Conservation (phyloP, 179 eudicot genomes). For the Pouteria campechiana region DNA sequence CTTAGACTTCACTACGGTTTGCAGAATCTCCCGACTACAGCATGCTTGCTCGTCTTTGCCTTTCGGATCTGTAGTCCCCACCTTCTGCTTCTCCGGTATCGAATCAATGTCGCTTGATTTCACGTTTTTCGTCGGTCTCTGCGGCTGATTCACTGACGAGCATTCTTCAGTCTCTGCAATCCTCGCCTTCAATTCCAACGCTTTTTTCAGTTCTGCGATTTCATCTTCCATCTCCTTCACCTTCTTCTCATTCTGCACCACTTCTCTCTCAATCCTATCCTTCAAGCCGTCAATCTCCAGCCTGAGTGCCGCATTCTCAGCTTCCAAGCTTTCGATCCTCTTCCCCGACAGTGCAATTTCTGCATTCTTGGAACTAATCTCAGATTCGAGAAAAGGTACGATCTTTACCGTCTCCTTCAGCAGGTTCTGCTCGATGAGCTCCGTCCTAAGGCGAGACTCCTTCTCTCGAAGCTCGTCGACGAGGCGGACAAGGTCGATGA, state of each 20-base stretch:
- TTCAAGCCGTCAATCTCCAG: conserved; percentile 36
- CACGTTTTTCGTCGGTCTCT: conserved; percentile 21
- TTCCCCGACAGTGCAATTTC: conserved; percentile 9
- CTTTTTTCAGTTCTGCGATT: conserved; percentile 20
- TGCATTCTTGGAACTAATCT: conserved; percentile 34
- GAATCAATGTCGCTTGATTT: conserved; percentile 2
- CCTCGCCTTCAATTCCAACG: conserved; percentile 9
- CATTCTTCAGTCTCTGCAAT: conserved; percentile 12
- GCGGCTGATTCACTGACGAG: conserved; percentile 36
- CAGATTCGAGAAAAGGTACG: conserved; percentile 50
- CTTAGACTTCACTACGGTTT: conserved; percentile 37
- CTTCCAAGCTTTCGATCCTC: conserved; percentile 33
- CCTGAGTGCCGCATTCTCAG: conserved; percentile 39
- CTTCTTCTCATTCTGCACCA: conserved; percentile 19
- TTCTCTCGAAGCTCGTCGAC: conserved; percentile 67
- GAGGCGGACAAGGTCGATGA: conserved; percentile 48
- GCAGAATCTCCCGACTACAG: conserved; percentile 27
- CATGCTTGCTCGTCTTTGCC: conserved; percentile 15
- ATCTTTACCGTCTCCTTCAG: conserved; percentile 52
- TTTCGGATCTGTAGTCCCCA: too few species aligned
- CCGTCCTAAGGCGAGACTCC: conserved; percentile 54
- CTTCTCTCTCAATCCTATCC: conserved; percentile 18
- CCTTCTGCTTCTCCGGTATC: conserved; percentile 1
- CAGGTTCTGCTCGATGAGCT: conserved; percentile 66
- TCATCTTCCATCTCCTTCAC: conserved; percentile 12